Percentiles rank a stretch among this genome's conserved stretches.
Conservation (phyloP, 495 filamentous ascomycete genomes). For the Podospora anserina region DNA sequence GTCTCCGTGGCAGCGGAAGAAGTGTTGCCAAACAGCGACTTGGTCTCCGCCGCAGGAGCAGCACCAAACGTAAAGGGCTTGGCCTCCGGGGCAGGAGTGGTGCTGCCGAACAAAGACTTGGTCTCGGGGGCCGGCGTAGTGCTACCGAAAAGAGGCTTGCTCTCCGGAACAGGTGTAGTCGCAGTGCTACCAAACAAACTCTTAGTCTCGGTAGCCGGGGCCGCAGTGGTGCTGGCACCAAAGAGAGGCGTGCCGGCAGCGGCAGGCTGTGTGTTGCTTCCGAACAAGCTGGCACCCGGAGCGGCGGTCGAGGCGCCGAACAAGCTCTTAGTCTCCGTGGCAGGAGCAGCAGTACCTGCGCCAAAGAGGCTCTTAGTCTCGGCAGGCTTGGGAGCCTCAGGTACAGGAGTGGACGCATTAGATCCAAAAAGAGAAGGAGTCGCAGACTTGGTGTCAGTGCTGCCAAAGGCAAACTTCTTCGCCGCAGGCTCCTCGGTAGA, state of each 20-base stretch:
- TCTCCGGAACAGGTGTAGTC: conserved; percentile 7
- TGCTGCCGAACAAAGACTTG: conserved; percentile 24
- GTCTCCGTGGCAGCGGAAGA: conserved; percentile 8
- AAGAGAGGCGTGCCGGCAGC: conserved; percentile 12
- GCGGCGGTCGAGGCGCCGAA: conserved; percentile 24
- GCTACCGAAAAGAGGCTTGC: conserved; percentile 28
- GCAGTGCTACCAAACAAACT: conserved; percentile 24
- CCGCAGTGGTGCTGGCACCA: conserved; percentile 13
- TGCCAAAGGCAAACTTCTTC: conserved; percentile 27
- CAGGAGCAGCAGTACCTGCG: conserved; percentile 5
- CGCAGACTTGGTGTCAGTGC: conserved; percentile 28
- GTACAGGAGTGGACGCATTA: conserved; percentile 14
- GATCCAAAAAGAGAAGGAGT: conserved; percentile 21
- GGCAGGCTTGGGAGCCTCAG: conserved; percentile 23
- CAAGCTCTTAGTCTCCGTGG: conserved; percentile 20
- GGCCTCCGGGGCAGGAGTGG: conserved; percentile 11
- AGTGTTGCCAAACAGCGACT: conserved; percentile 22
- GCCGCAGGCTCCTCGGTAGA: conserved; percentile 17
- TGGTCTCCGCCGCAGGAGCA: conserved; percentile 13
- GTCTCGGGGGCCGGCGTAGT: conserved; percentile 11
- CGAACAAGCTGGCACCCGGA: conserved; percentile 2
- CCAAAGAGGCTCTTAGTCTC: conserved; percentile 29
- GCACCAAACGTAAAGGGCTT: conserved; percentile 27
- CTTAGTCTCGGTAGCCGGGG: conserved; percentile 16
- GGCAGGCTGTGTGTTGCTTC: conserved; percentile 12